Conservation (phyloP, 2,329 filamentous ascomycete genomes). For the Xylaria sp. region DNA sequence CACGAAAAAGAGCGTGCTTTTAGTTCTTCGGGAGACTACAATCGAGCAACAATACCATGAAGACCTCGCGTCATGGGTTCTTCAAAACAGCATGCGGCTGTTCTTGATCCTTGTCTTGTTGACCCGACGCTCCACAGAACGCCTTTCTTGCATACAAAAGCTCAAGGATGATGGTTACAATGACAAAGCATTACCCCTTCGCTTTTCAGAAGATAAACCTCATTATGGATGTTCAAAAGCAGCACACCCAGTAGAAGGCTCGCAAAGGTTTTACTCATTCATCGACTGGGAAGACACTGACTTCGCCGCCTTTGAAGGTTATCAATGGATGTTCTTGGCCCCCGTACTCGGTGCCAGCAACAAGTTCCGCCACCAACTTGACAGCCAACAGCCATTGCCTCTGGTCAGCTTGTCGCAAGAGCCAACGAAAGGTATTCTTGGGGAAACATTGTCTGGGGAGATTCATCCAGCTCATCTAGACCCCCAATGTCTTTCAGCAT, state of each 20-base stretch:
- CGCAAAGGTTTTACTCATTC: constrained; percentile 12
- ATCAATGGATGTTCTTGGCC: constrained; percentile 24
- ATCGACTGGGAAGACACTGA: constrained; percentile 23
- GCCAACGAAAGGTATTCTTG: constrained; percentile 1
- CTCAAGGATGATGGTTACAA: constrained; percentile 19
- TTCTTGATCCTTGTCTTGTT: constrained; percentile 30
- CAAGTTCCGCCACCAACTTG: constrained; percentile 18
- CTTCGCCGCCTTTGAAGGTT: background rate
- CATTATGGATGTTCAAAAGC: constrained; percentile 16
- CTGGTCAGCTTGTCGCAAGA: background rate
- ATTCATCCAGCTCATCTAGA: constrained; percentile 29
- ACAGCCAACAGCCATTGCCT: constrained; percentile 22
- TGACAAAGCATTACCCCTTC: constrained; percentile 25
- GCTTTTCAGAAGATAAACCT: background rate
- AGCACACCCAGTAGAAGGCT: background rate
- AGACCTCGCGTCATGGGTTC: constrained; percentile 27
- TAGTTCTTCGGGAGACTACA: constrained; percentile 21
- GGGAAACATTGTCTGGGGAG: constrained; percentile 7
- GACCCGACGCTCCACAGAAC: constrained; percentile 1
- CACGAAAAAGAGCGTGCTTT: constrained; percentile 19
- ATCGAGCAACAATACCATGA: constrained; percentile 15
- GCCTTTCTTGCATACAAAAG: constrained; percentile 8
- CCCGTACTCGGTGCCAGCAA: constrained; percentile 19
- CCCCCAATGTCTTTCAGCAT: constrained; percentile 10
- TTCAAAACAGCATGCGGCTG: constrained; percentile 21